Base-by-base conservation (phyloP, 176 grass and related monocot species). In the Urochloa ruziziensis region DNA sequence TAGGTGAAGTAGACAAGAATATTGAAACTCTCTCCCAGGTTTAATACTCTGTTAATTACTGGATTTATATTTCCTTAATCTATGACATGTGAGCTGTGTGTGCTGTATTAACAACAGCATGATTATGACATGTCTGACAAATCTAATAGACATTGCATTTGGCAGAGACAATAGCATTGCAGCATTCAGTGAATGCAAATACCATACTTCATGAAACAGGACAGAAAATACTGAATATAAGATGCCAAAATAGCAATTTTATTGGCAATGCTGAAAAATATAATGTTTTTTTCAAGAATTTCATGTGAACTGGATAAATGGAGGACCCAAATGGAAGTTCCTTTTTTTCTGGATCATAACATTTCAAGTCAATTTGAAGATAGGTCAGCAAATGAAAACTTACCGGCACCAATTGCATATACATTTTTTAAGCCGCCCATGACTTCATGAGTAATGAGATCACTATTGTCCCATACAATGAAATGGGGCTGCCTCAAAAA, bases 341-440 rank as follows among this genome's bases (percentile, higher is more conserved):
- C 25, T 78, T 63, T 44, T 9, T n/a, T n/a, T 65, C 29, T 39
- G 1, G 10, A 46, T 39, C 2, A 53, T 18, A 3, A 69, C 16
- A 15, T 37, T 62, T 44, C 18, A 48, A 7, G 47, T 14, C 15
- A 18, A 59, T 54, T 8, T 14, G 3, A 58, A 46, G n/a, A 62
- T 39, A 67, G 29, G 52, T 70, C 3, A 19, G 4, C 39, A 83
- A 36, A 75, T n/a, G 49, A n/a, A 68, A 61, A 74, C 81, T 84
- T 95, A 98, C 95, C 95, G 71, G 95, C 95, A 54, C 95, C 95
- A 70, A 98, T 98, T 73, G 95, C 95, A 78, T 98, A 95, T 63
- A 98, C 87, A 43, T 98, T 98, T 93, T 98, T 98, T 67, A 98
- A 84, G 15, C 92, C 95, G 10, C 95, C 95, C 95, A 98, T 98